These are phyloP conservation scores for Paecilomyces dactylethromorphus DNA, from an alignment of 2,329 filamentous ascomycete genomes.

Conservation along the genomic window DNA sequence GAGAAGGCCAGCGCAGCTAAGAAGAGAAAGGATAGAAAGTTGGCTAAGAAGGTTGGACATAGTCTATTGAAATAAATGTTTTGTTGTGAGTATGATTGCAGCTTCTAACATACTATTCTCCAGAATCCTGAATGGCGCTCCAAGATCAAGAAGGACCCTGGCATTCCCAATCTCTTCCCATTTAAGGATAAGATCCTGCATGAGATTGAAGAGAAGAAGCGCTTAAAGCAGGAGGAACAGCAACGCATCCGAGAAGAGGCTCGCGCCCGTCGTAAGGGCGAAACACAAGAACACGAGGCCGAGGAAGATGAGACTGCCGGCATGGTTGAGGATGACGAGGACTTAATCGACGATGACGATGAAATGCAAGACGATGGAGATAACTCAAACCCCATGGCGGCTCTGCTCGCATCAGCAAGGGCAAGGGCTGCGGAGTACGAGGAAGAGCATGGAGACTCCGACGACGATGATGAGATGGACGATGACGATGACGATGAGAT, in stretches of 20 bases:
- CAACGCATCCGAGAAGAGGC: conserved; percentile 64
- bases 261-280: conserved; percentile 33
- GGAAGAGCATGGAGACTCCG: conserved; percentile 41
- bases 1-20: conserved; percentile 86
- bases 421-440: conserved; percentile 39
- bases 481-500: conserved; percentile 48
- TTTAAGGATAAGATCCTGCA: conserved; percentile 94
- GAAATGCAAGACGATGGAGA: conserved; percentile 48
- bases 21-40: conserved; percentile 82
- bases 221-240: conserved; percentile 73
- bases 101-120: conserved; percentile 1
- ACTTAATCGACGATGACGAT: conserved; percentile 43
- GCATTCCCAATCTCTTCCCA: conserved; percentile 93
- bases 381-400: conserved; percentile 46
- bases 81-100: conserved; percentile 4
- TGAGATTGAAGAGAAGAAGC: conserved; percentile 81
- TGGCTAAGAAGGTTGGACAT: conserved; percentile 66
- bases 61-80: neutral
- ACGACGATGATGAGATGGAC: conserved; percentile 54
- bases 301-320: conserved; percentile 28
- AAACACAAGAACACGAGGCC: conserved; percentile 25
- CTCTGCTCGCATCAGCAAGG: conserved; percentile 40
- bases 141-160: conserved; percentile 93
- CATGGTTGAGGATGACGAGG: conserved; percentile 37
- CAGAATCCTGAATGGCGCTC: conserved; percentile 93